These are phyloP conservation scores for Citeromyces hawaiiensis DNA, from an alignment of 1,139 yeast genomes.

Conservation along the genomic window DNA sequence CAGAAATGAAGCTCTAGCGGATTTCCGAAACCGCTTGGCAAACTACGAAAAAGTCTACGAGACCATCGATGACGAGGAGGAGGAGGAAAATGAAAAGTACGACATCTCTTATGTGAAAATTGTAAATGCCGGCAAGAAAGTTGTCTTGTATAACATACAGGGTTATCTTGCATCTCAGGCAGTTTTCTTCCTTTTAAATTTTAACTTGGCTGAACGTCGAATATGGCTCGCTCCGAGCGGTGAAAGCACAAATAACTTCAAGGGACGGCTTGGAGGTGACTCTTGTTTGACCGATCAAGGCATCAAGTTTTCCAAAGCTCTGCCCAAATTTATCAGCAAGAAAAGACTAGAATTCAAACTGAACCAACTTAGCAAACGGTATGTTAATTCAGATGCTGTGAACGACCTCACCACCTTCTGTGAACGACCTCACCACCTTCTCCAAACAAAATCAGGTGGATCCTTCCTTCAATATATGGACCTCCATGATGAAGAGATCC, in stretches of 20 bases:
- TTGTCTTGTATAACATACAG: slow-evolving; percentile 17
- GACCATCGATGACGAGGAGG: slow-evolving; percentile 19
- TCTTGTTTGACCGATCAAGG: slow-evolving; percentile 14
- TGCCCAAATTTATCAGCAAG: slow-evolving; percentile 16
- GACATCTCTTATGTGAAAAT: slow-evolving; percentile 20
- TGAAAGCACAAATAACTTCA: slow-evolving; percentile 14
- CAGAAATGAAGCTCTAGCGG: slow-evolving; percentile 4
- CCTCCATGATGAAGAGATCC: slow-evolving; percentile 16
- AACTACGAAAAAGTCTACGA: slow-evolving; percentile 7
- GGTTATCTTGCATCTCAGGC: slow-evolving; percentile 19
- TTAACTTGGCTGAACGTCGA: slow-evolving; percentile 18
- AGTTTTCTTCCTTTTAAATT: slow-evolving; percentile 18
- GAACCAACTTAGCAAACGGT: slow-evolving; percentile 15
- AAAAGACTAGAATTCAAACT: slow-evolving; percentile 18
- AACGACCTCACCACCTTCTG: no score
- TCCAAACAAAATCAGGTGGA: slow-evolving; percentile 5
- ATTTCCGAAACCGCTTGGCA: slow-evolving; percentile 4
- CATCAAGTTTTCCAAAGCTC: slow-evolving; percentile 15
- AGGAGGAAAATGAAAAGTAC: slow-evolving; percentile 14
- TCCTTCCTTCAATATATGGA: slow-evolving; percentile 17
- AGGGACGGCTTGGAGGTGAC: slow-evolving; percentile 17
- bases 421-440: not conserved
- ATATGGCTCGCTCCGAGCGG: slow-evolving; percentile 20
- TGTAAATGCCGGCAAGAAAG: slow-evolving; percentile 18
- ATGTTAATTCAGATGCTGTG: slow-evolving; percentile 2